phyloP scores from a whole-genome alignment of 2,329 filamentous ascomycete genomes.

The Ramularia endophylla region DNA sequence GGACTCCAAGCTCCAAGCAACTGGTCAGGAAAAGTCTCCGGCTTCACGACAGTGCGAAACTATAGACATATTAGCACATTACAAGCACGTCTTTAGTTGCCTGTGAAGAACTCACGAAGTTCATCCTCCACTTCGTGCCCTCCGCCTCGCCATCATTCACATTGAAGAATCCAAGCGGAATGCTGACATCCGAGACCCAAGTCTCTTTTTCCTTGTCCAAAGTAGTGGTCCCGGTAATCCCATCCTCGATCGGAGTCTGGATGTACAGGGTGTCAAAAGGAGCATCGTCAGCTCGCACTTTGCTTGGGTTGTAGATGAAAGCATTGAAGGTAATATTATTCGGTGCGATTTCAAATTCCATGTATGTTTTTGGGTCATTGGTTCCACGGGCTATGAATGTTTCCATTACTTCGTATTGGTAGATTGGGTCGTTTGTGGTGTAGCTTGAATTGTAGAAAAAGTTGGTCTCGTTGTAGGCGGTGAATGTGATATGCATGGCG shows the following conservation, averaged over 20 bases:
- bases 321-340: slow-evolving; percentile 15
- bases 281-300: slow-evolving; percentile 2
- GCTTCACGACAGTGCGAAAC: slow-evolving; percentile 11
- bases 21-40: slow-evolving; percentile 9
- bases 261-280: slow-evolving; percentile 11
- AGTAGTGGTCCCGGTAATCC: slow-evolving; percentile 5
- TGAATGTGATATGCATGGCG: slow-evolving; percentile 7
- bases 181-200: slow-evolving; percentile 7
- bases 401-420: slow-evolving; percentile 15
- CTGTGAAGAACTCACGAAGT: slow-evolving; percentile 4
- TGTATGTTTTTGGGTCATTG: slow-evolving; percentile 9
- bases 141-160: slow-evolving; percentile 8
- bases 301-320: slow-evolving; percentile 13
- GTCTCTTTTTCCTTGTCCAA: slow-evolving; percentile 3
- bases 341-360: slow-evolving; percentile 14
- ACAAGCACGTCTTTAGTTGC: too few relatives aligned
- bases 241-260: slow-evolving; percentile 3
- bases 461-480: slow-evolving; percentile 10
- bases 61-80: too few relatives aligned
- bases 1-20: slow-evolving; percentile 10
- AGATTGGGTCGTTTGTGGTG: slow-evolving; percentile 13
- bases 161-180: slow-evolving; percentile 14
- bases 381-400: slow-evolving; percentile 9
- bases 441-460: slow-evolving; percentile 11
- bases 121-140: slow-evolving; percentile 17